Evolutionary conservation across 129 eudicot species (phyloP).

Genomic region (Tagetes patula): DNA sequence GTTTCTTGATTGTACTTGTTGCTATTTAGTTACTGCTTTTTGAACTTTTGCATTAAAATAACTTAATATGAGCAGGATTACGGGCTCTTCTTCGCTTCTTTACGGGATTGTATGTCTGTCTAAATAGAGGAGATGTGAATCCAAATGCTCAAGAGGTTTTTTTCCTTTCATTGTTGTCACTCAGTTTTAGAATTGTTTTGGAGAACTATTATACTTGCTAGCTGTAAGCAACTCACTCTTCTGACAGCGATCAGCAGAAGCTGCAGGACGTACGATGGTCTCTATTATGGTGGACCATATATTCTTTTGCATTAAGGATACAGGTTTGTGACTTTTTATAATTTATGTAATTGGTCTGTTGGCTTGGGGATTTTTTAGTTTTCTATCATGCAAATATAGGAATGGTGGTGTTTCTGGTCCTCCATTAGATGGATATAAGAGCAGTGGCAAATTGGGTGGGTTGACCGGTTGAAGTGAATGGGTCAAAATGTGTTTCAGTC

Average conservation of each 20-base stretch:
- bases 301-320: conserved; percentile 85
- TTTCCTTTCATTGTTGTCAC: conserved; percentile 15
- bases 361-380: conserved; percentile 9
- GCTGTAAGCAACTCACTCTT: conserved; percentile 30
- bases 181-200: conserved; percentile 16
- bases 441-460: not conserved
- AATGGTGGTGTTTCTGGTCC: conserved; percentile 19
- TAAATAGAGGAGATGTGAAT: conserved; percentile 81
- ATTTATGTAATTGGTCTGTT: conserved; percentile 5
- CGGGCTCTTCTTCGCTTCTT: conserved; percentile 97
- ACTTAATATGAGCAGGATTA: conserved; percentile 56
- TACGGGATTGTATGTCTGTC: conserved; percentile 74
- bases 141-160: conserved; percentile 72
- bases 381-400: conserved; percentile 1
- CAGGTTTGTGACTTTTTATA: conserved; percentile 52
- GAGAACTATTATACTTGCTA: not conserved
- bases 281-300: conserved; percentile 90
- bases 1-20: conserved; percentile 23
- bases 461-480: not conserved
- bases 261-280: conserved; percentile 92
- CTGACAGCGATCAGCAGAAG: conserved; percentile 82
- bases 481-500: not conserved
- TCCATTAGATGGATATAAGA: not conserved
- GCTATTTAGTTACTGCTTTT: conserved; percentile 10
- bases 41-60: conserved; percentile 11